Conservation (phyloP, 164 flowering plant genomes). For the Aristolochia contorta region DNA sequence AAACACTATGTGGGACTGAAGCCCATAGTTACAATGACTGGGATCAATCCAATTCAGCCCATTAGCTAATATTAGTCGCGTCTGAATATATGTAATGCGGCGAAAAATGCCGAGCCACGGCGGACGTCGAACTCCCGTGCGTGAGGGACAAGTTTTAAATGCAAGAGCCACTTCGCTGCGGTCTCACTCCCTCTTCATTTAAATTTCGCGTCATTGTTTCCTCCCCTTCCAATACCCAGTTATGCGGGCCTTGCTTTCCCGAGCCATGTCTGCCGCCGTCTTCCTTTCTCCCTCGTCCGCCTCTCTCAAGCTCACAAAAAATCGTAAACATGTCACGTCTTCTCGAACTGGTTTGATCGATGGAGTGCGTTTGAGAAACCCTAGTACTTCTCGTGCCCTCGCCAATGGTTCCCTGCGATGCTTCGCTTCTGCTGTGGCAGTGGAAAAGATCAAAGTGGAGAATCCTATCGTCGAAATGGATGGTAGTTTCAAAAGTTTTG, state of each 20-base stretch:
- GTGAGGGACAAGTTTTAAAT: too few relatives aligned
- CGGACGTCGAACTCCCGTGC: too few relatives aligned
- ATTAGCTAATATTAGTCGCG: too few relatives aligned
- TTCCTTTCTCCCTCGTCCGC: not conserved
- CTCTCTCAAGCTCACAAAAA: not conserved
- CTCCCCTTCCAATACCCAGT: too few relatives aligned
- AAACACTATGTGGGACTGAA: too few relatives aligned
- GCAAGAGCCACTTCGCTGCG: too few relatives aligned
- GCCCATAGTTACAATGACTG: too few relatives aligned
- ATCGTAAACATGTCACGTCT: constrained; percentile 5
- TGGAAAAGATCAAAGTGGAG: constrained; percentile 44
- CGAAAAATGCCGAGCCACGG: too few relatives aligned
- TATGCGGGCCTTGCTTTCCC: not conserved
- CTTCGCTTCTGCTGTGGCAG: constrained; percentile 35
- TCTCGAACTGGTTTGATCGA: constrained; percentile 10
- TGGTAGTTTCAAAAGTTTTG: constrained; percentile 27
- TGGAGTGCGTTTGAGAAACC: constrained; percentile 18
- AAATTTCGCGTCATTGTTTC: not conserved
- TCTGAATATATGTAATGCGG: too few relatives aligned
- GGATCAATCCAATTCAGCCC: too few relatives aligned
- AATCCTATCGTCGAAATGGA: constrained; percentile 96
- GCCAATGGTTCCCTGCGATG: constrained; percentile 44
- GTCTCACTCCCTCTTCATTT: too few relatives aligned
- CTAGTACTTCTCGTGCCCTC: constrained; percentile 13
- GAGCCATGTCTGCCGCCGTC: constrained; percentile 4